These are phyloP conservation scores for Cytidiella melzeri DNA, from an alignment of 768 basidiomycete genomes.

Conservation along the genomic window DNA sequence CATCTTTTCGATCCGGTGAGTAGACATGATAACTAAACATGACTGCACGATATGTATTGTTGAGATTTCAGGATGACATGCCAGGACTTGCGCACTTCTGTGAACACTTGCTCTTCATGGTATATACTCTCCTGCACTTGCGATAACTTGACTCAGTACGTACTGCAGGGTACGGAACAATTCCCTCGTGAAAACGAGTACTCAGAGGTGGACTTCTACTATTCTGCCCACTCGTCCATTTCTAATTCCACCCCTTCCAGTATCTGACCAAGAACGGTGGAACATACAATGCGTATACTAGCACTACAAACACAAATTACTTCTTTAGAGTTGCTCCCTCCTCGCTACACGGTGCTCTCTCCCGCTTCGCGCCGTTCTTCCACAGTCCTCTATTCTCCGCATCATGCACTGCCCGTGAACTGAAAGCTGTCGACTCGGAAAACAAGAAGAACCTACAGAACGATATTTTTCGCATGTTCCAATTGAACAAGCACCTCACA, in stretches of 20 bases:
- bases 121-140: too few species aligned
- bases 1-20: slow-evolving; percentile 89
- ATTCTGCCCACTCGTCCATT: slow-evolving; percentile 4
- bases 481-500: slow-evolving; percentile 84
- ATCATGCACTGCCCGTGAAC: slow-evolving; percentile 81
- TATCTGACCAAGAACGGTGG: slow-evolving; percentile 81
- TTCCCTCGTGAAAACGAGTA: slow-evolving; percentile 95
- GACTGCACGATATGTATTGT: neutral
- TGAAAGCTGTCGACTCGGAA: slow-evolving; percentile 95
- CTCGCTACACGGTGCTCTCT: slow-evolving; percentile 61
- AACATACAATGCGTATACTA: slow-evolving; percentile 88
- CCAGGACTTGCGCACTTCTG: slow-evolving; percentile 93
- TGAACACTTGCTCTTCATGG: slow-evolving; percentile 96
- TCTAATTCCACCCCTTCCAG: slow-evolving; percentile 28
- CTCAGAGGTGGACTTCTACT: slow-evolving; percentile 50
- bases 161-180: slow-evolving; percentile 63
- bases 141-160: neutral
- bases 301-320: slow-evolving; percentile 88
- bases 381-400: slow-evolving; percentile 86
- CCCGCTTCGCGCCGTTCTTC: slow-evolving; percentile 83
- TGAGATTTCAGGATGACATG: slow-evolving; percentile 60
- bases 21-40: slow-evolving; percentile 9
- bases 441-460: slow-evolving; percentile 93
- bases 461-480: slow-evolving; percentile 92
- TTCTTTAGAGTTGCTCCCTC: slow-evolving; percentile 66